A percentile compares a stretch with the other conserved stretches of the same genome.
phyloP scores from a whole-genome alignment of 768 basidiomycete genomes.

The Paxillus involutus region DNA sequence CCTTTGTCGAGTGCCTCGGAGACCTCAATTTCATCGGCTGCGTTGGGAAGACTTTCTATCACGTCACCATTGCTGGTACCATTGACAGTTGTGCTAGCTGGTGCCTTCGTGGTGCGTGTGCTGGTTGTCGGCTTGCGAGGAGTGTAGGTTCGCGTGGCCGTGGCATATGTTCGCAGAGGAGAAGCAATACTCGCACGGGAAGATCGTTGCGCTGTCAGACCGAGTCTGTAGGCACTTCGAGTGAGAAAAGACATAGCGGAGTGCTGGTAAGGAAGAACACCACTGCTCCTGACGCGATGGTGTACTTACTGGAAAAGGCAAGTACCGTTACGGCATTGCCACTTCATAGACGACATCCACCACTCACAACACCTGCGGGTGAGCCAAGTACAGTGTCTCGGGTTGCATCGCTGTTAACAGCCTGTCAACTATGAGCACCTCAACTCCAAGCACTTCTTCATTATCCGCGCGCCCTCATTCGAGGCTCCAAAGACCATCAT shows the following conservation, averaged over 20 bases:
- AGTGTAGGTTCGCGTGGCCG: conserved; percentile 24
- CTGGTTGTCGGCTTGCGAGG: conserved; percentile 21
- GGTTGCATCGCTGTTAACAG: no score
- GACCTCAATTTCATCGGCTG: conserved; percentile 17
- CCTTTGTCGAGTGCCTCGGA: conserved; percentile 14
- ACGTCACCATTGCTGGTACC: conserved; percentile 18
- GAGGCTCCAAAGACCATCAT: conserved; percentile 28
- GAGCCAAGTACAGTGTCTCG: no score
- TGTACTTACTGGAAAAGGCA: neutral
- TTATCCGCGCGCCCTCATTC: conserved; percentile 19
- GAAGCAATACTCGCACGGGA: neutral
- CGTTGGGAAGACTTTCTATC: conserved; percentile 21
- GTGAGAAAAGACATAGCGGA: conserved; percentile 19
- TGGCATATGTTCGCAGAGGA: conserved; percentile 15
- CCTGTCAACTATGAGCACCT: conserved; percentile 19
- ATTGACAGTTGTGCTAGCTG: conserved; percentile 30
- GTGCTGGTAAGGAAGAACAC: neutral
- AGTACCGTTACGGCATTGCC: conserved; percentile 9
- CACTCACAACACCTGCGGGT: no score
- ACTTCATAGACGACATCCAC: neutral
- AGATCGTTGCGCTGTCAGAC: conserved; percentile 8
- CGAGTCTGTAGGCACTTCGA: conserved; percentile 6
- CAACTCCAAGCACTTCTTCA: conserved; percentile 11
- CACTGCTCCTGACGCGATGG: neutral
- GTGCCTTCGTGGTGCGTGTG: conserved; percentile 26